These are phyloP conservation scores for Cerrena zonata DNA, from an alignment of 1,284 basidiomycete genomes.

Conservation along the genomic window DNA sequence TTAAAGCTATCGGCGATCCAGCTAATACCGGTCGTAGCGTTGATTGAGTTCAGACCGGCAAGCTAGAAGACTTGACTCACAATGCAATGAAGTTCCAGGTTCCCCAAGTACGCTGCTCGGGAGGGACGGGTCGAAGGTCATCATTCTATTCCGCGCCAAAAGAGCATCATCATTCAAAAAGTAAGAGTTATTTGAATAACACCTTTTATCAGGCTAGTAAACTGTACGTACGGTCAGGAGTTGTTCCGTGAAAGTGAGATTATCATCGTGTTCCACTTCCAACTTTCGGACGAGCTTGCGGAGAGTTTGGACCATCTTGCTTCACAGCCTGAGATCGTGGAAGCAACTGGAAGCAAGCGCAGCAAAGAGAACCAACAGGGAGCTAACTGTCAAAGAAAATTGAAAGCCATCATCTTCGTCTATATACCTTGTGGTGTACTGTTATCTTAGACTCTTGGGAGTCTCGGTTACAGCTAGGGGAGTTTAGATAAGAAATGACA, in stretches of 20 bases:
- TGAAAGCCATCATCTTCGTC: neutral
- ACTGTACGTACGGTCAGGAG: conserved; percentile 22
- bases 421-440: conserved; percentile 2
- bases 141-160: conserved; percentile 45
- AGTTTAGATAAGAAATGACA: neutral
- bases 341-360: neutral
- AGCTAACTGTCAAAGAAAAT: neutral
- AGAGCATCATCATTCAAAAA: conserved; percentile 1
- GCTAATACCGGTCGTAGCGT: conserved; percentile 31
- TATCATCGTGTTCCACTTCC: conserved; percentile 18
- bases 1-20: conserved; percentile 82
- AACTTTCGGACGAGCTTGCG: conserved; percentile 19
- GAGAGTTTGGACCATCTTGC: conserved; percentile 4
- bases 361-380: too few species aligned
- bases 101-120: conserved; percentile 55
- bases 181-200: conserved; percentile 16
- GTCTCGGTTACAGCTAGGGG: neutral
- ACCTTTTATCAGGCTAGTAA: conserved; percentile 14
- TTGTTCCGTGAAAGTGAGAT: conserved; percentile 23
- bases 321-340: neutral
- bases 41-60: neutral
- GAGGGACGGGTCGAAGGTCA: conserved; percentile 56
- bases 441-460: neutral
- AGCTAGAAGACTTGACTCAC: conserved; percentile 32
- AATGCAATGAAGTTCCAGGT: conserved; percentile 60